These are phyloP conservation scores for Theileria sp. DNA, from an alignment of 169 alveolate genomes.

Conservation along the genomic window DNA sequence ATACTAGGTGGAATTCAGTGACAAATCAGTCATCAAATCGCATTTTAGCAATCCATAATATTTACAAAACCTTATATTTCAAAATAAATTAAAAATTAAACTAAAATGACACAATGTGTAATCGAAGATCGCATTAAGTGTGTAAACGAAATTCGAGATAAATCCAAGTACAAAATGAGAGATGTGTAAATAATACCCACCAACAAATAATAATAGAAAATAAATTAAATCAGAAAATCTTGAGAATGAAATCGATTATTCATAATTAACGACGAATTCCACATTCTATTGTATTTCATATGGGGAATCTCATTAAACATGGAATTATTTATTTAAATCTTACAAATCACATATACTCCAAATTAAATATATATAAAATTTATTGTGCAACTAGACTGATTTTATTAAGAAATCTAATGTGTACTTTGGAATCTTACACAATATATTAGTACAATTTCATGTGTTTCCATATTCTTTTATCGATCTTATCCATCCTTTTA, in stretches of 20 bases:
- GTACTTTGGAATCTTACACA: slow-evolving; percentile 1
- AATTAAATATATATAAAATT: neutral
- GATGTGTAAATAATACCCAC: slow-evolving; percentile 14
- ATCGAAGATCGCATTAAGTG: slow-evolving; percentile 1
- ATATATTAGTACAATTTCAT: neutral
- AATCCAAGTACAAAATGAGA: neutral
- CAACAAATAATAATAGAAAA: neutral
- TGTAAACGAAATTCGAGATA: neutral
- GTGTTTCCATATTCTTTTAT: neutral
- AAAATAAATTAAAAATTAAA: too few relatives aligned
- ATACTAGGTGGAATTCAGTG: neutral
- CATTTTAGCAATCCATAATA: neutral
- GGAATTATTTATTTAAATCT: neutral
- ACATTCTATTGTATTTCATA: neutral
- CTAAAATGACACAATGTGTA: neutral
- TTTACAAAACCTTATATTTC: neutral
- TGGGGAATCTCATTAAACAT: slow-evolving; percentile 9
- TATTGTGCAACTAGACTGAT: neutral
- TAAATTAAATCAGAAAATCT: neutral
- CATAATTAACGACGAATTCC: neutral
- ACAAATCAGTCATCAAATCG: neutral
- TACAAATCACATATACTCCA: neutral
- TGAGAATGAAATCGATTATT: neutral
- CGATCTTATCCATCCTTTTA: slow-evolving; percentile 43
- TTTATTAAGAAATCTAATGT: neutral